Base-by-base conservation (phyloP, 805 yeast species). In the Nadsonia fulvescens region DNA sequence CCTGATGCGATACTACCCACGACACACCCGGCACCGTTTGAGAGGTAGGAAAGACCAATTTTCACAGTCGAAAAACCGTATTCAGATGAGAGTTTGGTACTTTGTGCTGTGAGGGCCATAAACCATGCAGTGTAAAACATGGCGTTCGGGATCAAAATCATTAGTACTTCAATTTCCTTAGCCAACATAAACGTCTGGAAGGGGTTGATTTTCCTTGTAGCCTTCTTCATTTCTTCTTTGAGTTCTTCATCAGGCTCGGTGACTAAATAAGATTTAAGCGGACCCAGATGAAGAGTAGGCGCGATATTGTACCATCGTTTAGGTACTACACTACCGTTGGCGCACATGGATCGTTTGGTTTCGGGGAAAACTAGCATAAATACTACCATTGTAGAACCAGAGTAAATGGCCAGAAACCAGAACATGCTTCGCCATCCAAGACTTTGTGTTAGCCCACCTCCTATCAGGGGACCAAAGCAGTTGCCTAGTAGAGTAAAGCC, bases 391-490 rank as follows among this genome's bases (percentile, higher is more conserved):
- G 51, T 31, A 2, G 56, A 47, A 4, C 72, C 72, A 15, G 73
- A 63, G 6, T 74, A 67, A 14, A 74, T 69, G 1, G 76, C 68
- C 27, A 76, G 47, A 34, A 81, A 76, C 68, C 79, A 68, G 28
- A 51, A 49, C 6, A 49, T 45, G 0, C 81, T 66, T 37, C 83
- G 57, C 93, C 93, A 81, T 11, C 66, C 56, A 18, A 47, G 38
- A 37, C 58, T 54, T 12, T 53, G 47, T 4, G 65, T 56, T 43
- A 65, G 38, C 1, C 53, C 50, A 4, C 70, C 58, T 5, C 72
- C 71, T 12, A 79, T 51, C n/a, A 82, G 50, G 0, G 91, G 79
- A 7, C 91, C 86, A 34, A 79, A 56, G 2, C 79, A 81, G 39
- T 71, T 73, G 2, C 92, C 92, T 5, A 75, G 37, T 16, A 75